Conservation (phyloP, 805 yeast genomes). For the Helenozyma baotianmanensis region DNA sequence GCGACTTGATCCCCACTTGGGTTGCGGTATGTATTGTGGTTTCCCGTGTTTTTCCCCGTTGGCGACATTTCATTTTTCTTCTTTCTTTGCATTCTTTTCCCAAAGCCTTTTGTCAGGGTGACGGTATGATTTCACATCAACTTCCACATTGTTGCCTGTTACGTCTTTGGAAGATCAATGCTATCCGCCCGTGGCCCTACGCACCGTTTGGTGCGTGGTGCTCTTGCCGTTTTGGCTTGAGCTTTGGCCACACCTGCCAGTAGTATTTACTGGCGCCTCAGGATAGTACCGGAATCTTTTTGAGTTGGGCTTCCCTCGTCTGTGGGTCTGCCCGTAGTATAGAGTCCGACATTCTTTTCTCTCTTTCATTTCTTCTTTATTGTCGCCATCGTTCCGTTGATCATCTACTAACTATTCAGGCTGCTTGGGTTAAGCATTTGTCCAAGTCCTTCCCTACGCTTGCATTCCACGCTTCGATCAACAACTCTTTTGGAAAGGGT, state of each 20-base stretch:
- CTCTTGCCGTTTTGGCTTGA: constrained; percentile 33
- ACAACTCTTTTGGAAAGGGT: constrained; percentile 97
- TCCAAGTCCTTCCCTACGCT: constrained; percentile 90
- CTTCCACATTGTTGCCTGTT: constrained; percentile 71
- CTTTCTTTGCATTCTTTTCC: constrained; percentile 23
- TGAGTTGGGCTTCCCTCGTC: constrained; percentile 69
- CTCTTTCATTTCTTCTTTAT: constrained; percentile 1
- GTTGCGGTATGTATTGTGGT: constrained; percentile 80
- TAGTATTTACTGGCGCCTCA: constrained; percentile 41
- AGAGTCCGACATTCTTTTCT: constrained; percentile 62
- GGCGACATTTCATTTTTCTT: constrained; percentile 2
- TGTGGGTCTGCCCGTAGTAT: constrained; percentile 73
- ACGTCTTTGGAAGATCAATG: constrained; percentile 91
- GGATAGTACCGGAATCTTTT: constrained; percentile 56
- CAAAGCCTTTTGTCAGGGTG: constrained; percentile 89
- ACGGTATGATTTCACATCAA: constrained; percentile 35
- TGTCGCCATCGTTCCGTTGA: constrained; percentile 1
- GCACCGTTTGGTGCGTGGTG: constrained; percentile 44
- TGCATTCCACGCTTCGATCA: constrained; percentile 97
- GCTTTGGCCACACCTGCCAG: constrained; percentile 28
- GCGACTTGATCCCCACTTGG: constrained; percentile 99
- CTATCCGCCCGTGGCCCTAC: constrained; percentile 49
- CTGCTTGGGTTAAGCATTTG: constrained; percentile 96
- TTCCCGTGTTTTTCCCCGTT: constrained; percentile 5
- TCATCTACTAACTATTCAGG: constrained; percentile 47